Base-by-base conservation (phyloP, 139 green algal genomes). In the Diplosphaera chodatii region DNA sequence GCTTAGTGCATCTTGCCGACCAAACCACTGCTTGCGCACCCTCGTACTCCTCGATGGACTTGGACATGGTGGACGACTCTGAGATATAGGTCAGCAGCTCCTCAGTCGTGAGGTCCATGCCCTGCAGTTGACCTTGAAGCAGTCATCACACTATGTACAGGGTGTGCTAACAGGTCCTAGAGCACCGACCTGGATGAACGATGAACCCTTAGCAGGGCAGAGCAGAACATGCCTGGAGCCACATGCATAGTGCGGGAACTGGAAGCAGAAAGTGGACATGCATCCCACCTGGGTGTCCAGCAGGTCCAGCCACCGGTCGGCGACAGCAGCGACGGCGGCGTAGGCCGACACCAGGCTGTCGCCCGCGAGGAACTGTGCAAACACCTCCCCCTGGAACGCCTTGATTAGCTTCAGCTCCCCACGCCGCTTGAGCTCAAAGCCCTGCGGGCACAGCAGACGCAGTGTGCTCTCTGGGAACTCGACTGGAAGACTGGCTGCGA, bases 401-500 rank as follows among this genome's bases (percentile, higher is more conserved):
- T 99, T 99, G 82, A 99, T 96, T 5, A 99, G 87, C 88, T 99
- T 98, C 20, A 99, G 90, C 91, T 99, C 95, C 2, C 95, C 95
- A 22, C 95, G 84, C 0, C 95, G 86, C 84, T 99, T 98, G 25
- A 97, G 78, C 85, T 96, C 90, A 82, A 97, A 97, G 21, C 93
- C 90, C 81, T 82, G 23, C 13, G 32, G 74, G 78, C 48, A 68
- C n/a, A n/a, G n/a, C n/a, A n/a, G n/a, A n/a, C n/a, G n/a, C n/a
- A n/a, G n/a, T n/a, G n/a, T n/a, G n/a, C n/a, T n/a, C n/a, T n/a
- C n/a, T n/a, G n/a, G n/a, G n/a, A n/a, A n/a, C n/a, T n/a, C n/a
- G n/a, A n/a, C n/a, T n/a, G n/a, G n/a, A n/a, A n/a, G n/a, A n/a
- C n/a, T n/a, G n/a, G n/a, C n/a, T n/a, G n/a, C n/a, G n/a, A n/a